Percentiles rank a stretch among this genome's conserved stretches.
Evolutionary conservation across 202 grass and related monocot species (phyloP).

Genomic region (Saccharum hybrid): DNA sequence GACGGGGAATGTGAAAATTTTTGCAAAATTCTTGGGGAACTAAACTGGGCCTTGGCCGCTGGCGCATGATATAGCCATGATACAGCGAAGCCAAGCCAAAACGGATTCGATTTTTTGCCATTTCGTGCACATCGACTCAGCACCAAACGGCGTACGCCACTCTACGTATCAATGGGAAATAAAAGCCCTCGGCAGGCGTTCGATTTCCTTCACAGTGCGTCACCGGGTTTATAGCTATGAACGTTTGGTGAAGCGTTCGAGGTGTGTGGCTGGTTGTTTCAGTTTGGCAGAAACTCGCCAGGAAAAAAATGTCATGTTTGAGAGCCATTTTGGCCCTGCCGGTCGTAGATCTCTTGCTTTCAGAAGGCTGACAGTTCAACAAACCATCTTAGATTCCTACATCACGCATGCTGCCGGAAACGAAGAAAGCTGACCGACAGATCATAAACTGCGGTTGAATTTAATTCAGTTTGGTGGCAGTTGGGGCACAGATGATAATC

Average conservation of each 20-base stretch:
- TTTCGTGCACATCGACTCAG: not conserved
- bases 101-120: not conserved
- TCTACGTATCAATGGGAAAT: not conserved
- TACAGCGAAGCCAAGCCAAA: not conserved
- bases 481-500: not conserved
- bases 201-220: not conserved
- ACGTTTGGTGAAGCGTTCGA: not conserved
- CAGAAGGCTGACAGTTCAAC: not conserved
- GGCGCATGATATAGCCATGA: not conserved
- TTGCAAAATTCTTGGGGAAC: too few species aligned
- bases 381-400: not conserved
- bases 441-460: not conserved
- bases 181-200: not conserved
- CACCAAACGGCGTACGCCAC: not conserved
- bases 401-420: not conserved
- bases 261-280: too few species aligned
- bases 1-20: too few species aligned
- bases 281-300: too few species aligned
- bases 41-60: not conserved
- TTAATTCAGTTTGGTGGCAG: conserved; percentile 23
- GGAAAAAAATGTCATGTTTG: not conserved
- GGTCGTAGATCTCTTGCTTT: conserved; percentile 4
- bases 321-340: not conserved
- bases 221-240: not conserved
- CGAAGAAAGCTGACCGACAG: not conserved